These are phyloP conservation scores for Oemleria cerasiformis DNA, from an alignment of 306 rosid species.

Conservation along the genomic window DNA sequence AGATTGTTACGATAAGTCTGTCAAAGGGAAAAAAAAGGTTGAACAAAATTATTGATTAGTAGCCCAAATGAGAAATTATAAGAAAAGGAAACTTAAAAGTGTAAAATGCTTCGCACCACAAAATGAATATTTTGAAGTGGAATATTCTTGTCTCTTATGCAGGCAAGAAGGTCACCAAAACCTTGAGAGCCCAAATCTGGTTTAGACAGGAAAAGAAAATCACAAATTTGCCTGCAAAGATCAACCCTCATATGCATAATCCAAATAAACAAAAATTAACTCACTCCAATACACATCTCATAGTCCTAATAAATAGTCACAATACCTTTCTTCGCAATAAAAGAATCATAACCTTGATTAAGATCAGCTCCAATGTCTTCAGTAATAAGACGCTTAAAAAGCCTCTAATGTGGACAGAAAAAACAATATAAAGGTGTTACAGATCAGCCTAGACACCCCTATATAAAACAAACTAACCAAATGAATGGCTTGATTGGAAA, in stretches of 20 bases:
- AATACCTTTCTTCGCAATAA: conserved; percentile 63
- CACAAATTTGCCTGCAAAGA: conserved; percentile 9
- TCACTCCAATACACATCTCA: not conserved
- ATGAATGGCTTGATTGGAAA: not conserved
- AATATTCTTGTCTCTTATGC: conserved; percentile 76
- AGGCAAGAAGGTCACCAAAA: conserved; percentile 85
- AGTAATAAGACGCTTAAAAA: conserved; percentile 82
- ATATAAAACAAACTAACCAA: conserved; percentile 1
- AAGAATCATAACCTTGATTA: conserved; percentile 82
- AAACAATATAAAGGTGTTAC: not conserved
- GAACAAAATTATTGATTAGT: conserved; percentile 23
- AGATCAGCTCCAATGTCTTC: conserved; percentile 92
- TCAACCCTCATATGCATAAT: conserved; percentile 23
- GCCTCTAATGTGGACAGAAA: conserved; percentile 55
- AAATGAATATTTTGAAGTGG: conserved; percentile 93
- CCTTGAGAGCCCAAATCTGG: conserved; percentile 89
- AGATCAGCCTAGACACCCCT: not conserved
- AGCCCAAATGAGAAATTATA: conserved; percentile 15
- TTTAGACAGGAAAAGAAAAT: conserved; percentile 17
- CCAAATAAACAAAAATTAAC: conserved; percentile 4
- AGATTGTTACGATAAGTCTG: conserved; percentile 97
- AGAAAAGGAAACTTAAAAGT: conserved; percentile 10
- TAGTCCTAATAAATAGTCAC: not conserved
- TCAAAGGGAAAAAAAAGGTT: conserved; percentile 21
- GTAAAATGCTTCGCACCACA: conserved; percentile 60